phyloP scores from a whole-genome alignment of 495 filamentous ascomycete genomes.

The Penicillium longicatenatum region DNA sequence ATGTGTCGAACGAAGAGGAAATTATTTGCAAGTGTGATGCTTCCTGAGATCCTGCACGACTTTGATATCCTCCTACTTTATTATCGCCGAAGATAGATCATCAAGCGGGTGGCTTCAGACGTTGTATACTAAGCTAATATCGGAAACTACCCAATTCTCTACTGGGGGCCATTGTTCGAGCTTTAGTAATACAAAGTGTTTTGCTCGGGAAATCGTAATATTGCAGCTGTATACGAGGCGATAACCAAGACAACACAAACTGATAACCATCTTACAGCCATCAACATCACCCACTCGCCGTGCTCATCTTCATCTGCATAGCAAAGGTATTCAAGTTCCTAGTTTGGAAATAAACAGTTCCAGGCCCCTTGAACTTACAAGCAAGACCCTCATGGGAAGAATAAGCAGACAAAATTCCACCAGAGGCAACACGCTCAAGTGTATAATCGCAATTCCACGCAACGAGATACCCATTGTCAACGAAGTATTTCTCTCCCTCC shows the following conservation, averaged over 20 bases:
- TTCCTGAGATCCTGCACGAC: too few species aligned
- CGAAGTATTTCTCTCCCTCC: constrained; percentile 80
- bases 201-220: background rate
- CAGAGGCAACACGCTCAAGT: constrained; percentile 84
- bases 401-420: constrained; percentile 81
- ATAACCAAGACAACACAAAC: background rate
- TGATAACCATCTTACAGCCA: background rate
- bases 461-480: constrained; percentile 95
- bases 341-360: constrained; percentile 92
- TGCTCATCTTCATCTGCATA: constrained; percentile 36
- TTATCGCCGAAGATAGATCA: too few species aligned
- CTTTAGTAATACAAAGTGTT: background rate
- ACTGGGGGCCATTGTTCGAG: too few species aligned
- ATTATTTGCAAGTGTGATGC: too few species aligned
- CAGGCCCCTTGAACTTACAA: constrained; percentile 91
- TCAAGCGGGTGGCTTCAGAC: too few species aligned
- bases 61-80: too few species aligned
- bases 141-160: too few species aligned
- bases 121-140: too few species aligned
- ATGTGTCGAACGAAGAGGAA: too few species aligned
- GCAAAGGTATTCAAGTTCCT: constrained; percentile 73
- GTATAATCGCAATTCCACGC: constrained; percentile 95
- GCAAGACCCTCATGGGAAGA: constrained; percentile 84
- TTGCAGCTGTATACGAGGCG: background rate
- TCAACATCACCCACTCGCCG: constrained; percentile 20